Evolutionary conservation across 305 asterid species (phyloP).

Genomic region (Solanum chacoense): DNA sequence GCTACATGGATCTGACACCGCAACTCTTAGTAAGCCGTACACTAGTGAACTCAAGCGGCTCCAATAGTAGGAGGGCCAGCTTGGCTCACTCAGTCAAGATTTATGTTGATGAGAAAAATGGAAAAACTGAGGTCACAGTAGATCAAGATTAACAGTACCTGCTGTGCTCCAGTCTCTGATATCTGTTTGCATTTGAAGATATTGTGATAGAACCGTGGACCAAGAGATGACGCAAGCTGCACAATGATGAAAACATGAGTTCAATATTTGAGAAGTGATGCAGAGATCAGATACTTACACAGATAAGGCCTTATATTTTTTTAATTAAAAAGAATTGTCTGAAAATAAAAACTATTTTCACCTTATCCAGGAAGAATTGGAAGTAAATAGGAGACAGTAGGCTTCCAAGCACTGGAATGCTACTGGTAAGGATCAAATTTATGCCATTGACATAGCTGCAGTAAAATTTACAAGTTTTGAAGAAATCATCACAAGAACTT

Average conservation of each 20-base stretch:
- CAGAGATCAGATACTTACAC: background rate
- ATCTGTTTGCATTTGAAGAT: constrained; percentile 98
- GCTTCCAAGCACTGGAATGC: constrained; percentile 93
- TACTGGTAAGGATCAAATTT: constrained; percentile 62
- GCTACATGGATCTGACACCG: background rate
- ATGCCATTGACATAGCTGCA: constrained; percentile 90
- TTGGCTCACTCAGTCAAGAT: background rate
- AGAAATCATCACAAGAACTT: background rate
- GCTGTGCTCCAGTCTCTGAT: constrained; percentile 99
- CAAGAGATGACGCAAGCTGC: constrained; percentile 98
- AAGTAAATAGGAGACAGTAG: constrained; percentile 88
- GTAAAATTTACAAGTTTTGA: constrained; percentile 15
- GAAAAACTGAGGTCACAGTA: background rate
- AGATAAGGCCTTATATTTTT: background rate
- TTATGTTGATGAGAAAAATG: background rate
- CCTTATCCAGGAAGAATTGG: constrained; percentile 94
- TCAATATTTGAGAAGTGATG: background rate
- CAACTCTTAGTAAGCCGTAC: background rate
- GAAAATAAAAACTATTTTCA: constrained; percentile 20
- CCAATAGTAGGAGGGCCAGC: background rate
- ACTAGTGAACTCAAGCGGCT: background rate
- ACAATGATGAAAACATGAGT: constrained; percentile 16
- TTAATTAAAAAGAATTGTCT: background rate
- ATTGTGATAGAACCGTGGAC: constrained; percentile 91
- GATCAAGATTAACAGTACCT: constrained; percentile 35